Base-by-base conservation (phyloP, 495 filamentous ascomycete genomes). In the Penicillium taxi region DNA sequence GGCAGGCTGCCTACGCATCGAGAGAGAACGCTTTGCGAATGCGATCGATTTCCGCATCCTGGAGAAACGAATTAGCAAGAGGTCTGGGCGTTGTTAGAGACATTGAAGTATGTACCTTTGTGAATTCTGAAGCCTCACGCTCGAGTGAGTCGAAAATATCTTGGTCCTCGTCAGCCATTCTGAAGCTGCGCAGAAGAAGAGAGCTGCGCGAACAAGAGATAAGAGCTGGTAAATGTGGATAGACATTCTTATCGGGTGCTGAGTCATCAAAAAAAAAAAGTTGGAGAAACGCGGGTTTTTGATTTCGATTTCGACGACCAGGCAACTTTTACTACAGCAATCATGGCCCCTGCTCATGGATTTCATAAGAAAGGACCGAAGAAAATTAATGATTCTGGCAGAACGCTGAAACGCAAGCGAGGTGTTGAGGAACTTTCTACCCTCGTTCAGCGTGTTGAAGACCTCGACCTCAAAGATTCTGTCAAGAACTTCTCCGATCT, bases 41-140 rank as follows among this genome's bases (percentile, higher is more conserved):
- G 30, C 90, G 85, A 53, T 88, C 85, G 55, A 96, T 96, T 62
- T 96, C 90, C 41, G 86, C 83, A 74, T 96, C 91, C 84, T 95
- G 44, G 36, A 39, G n/a, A n/a, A 41, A 41, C 34, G 41, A 27
- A 40, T 52, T 36, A 51, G 44, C 26, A 25, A n/a, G n/a, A n/a
- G 27, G 39, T 32, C 16, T 16, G 5, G 11, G 4, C 11, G 11
- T 12, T 5, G 11, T 12, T 5, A 28, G 11, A 6, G 8, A n/a
- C 14, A 18, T 5, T 14, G 16, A n/a, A 32, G 29, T 5, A 27
- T 63, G 42, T 55, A 78, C 86, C 74, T 96, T 96, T 36, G 80
- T 77, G 53, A 87, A 94, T 52, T 96, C 91, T 32, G 86, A 86
- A 20, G 82, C 79, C 56, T 94, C 88, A 26, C 77, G 75, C 53